Percentiles rank a stretch among this genome's conserved stretches.
These are phyloP conservation scores for Ophiostoma piceae DNA, from an alignment of 2,329 filamentous ascomycete genomes.

Conservation along the genomic window DNA sequence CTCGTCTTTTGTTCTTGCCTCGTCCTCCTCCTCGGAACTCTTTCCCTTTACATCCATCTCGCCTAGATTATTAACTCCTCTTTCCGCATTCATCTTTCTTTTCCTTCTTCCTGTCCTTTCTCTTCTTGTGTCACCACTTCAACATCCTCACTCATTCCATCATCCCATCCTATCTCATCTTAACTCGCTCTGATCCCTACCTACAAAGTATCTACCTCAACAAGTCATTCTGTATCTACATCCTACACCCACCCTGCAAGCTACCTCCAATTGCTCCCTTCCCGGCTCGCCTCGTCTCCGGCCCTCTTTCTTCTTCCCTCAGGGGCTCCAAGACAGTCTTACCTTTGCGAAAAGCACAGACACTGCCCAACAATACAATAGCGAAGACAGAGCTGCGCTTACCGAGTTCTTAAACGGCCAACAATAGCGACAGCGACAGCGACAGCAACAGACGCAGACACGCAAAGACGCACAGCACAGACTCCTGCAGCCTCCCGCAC, in stretches of 20 bases:
- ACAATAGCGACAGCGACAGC: background rate
- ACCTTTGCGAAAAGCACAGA: background rate
- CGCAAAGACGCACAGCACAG: background rate
- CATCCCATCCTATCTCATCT: background rate
- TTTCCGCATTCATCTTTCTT: background rate
- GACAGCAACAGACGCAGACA: background rate
- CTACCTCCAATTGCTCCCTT: background rate
- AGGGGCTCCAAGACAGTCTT: constrained; percentile 11
- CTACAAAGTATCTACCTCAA: background rate
- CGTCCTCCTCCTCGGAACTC: background rate
- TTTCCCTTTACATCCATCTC: background rate
- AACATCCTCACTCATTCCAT: background rate
- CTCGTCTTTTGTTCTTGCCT: background rate
- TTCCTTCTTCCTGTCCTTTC: background rate
- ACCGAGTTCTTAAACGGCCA: background rate
- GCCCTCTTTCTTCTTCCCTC: background rate
- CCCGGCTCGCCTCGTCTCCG: background rate
- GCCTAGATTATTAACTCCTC: too few relatives aligned
- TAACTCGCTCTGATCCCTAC: background rate
- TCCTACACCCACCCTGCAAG: background rate
- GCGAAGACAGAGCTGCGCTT: background rate
- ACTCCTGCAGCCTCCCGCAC: constrained; percentile 7
- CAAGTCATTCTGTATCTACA: background rate
- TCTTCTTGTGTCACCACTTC: constrained; percentile 7
- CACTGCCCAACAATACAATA: background rate